Evolutionary conservation across 2,329 filamentous ascomycete genomes (phyloP).

Genomic region (Aureobasidium namibiae): DNA sequence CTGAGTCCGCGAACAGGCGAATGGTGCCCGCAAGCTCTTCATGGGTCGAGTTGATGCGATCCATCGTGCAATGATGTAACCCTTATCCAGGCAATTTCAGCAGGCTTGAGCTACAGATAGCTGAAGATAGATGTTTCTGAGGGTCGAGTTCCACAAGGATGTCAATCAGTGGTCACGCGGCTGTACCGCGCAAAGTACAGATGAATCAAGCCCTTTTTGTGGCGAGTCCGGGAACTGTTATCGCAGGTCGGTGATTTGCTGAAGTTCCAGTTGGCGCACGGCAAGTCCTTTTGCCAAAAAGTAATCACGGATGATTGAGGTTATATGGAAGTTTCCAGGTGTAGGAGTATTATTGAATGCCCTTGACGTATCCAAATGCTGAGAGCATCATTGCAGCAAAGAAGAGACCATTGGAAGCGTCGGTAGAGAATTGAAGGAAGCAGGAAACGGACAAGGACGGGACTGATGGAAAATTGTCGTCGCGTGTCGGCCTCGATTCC

Average conservation of each 20-base stretch:
- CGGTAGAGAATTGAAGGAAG: neutral
- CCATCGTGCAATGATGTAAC: neutral
- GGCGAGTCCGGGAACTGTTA: constrained; percentile 9
- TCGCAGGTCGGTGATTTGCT: constrained; percentile 7
- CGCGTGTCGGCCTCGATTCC: neutral
- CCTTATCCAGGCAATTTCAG: neutral
- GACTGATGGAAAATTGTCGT: constrained; percentile 9
- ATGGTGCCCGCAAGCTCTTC: constrained; percentile 13
- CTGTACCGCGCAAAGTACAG: neutral
- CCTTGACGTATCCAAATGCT: constrained; percentile 6
- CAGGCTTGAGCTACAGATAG: neutral
- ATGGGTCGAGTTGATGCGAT: neutral
- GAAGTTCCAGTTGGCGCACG: neutral
- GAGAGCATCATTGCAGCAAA: constrained; percentile 1
- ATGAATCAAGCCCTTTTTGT: neutral
- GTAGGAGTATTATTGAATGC: neutral
- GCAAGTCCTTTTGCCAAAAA: neutral
- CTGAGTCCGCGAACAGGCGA: constrained; percentile 13
- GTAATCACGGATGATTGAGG: neutral
- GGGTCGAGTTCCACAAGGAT: neutral
- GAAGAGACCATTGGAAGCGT: neutral
- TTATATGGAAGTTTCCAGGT: neutral
- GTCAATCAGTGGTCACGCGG: neutral
- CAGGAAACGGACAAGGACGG: neutral
- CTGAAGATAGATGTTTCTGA: neutral